Percentiles rank a stretch among this genome's conserved stretches.
These are phyloP conservation scores for Xanthoconium stramineum DNA, from an alignment of 768 basidiomycete genomes.

Conservation along the genomic window DNA sequence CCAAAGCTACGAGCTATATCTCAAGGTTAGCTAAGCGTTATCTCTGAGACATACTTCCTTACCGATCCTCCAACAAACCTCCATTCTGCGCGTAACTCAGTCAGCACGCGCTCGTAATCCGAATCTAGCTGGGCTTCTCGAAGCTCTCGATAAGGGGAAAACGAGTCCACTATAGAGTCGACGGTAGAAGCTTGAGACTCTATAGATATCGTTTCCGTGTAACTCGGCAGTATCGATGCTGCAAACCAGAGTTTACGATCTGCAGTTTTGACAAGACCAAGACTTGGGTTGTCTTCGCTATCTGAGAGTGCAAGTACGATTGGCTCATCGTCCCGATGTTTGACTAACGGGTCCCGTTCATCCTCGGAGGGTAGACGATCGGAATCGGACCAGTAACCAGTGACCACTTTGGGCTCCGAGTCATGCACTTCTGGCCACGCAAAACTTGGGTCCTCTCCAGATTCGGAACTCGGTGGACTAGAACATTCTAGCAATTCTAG, in stretches of 20 bases:
- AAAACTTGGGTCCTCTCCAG: constrained; percentile 4
- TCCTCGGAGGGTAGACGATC: constrained; percentile 17
- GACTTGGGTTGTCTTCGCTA: constrained; percentile 1
- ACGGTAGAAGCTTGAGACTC: constrained; percentile 25
- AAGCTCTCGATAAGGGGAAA: constrained; percentile 58
- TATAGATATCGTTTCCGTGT: constrained; percentile 41
- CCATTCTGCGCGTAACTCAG: constrained; percentile 58
- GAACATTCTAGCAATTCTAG: constrained; percentile 11
- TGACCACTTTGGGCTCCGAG: constrained; percentile 8
- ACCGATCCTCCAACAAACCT: constrained; percentile 61
- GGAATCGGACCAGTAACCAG: constrained; percentile 25
- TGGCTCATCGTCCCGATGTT: constrained; percentile 5
- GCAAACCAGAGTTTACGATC: constrained; percentile 30
- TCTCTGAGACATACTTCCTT: constrained; percentile 14
- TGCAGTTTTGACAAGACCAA: background rate
- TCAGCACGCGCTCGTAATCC: constrained; percentile 49
- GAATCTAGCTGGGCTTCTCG: constrained; percentile 37
- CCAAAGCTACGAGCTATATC: constrained; percentile 53
- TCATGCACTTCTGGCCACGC: constrained; percentile 12
- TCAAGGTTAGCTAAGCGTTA: background rate
- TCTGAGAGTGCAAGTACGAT: constrained; percentile 21
- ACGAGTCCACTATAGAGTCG: constrained; percentile 43
- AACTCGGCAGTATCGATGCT: constrained; percentile 38
- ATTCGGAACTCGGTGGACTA: constrained; percentile 11
- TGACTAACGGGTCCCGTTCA: constrained; percentile 19